A percentile compares a stretch with the other conserved stretches of the same genome.
phyloP scores from a whole-genome alignment of 78 protist species.

The Dictyostelium brefeldianum region DNA sequence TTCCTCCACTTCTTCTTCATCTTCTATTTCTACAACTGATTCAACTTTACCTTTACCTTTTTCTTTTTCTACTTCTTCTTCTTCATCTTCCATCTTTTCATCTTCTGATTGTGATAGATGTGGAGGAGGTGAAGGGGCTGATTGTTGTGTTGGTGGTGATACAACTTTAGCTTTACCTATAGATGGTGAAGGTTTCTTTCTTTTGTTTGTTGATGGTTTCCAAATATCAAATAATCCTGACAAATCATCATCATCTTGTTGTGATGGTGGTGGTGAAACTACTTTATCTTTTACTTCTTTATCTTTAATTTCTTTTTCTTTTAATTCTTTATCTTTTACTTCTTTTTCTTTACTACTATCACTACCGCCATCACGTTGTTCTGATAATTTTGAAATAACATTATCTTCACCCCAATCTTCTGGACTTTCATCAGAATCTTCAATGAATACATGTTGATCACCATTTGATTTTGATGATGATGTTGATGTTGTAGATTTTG shows the following conservation, averaged over 20 bases:
- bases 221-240: constrained; percentile 3
- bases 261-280: neutral
- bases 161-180: no score
- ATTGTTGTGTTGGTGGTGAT: neutral
- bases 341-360: neutral
- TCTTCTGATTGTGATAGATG: neutral
- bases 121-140: neutral
- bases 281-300: neutral
- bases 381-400: neutral
- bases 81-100: neutral
- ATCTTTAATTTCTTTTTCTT: no score
- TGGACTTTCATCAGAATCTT: neutral
- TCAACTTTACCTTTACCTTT: no score
- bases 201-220: neutral
- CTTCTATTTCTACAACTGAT: neutral
- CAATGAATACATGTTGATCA: neutral
- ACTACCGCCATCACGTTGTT: neutral
- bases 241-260: neutral
- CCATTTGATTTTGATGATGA: neutral
- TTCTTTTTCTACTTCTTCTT: no score
- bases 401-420: constrained; percentile 21
- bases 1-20: neutral
- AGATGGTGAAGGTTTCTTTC: neutral
- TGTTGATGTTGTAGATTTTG: neutral
- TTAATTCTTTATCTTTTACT: neutral